Conservation (phyloP, 2,329 filamentous ascomycete genomes). For the Ophiosphaerella korrae region DNA sequence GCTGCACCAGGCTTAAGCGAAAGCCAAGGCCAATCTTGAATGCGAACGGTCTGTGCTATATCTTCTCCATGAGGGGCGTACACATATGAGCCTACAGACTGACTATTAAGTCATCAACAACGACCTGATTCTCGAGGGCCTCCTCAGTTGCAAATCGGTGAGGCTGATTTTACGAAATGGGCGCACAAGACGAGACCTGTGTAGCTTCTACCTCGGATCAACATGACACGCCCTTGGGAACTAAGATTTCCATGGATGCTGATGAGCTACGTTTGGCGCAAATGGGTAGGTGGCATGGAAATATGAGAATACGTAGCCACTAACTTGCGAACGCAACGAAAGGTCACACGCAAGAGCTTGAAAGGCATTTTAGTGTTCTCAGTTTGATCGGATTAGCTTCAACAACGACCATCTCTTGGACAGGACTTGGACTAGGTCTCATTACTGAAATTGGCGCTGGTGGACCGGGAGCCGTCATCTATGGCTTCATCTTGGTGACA, state of each 20-base stretch:
- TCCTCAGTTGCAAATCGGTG: no score
- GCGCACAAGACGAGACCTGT: no score
- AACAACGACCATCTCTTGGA: conserved; percentile 16
- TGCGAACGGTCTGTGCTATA: no score
- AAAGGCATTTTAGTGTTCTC: conserved; percentile 11
- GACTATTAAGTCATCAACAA: no score
- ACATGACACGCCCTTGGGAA: no score
- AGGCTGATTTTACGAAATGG: no score
- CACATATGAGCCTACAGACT: no score
- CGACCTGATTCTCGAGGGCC: no score
- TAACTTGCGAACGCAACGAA: not conserved
- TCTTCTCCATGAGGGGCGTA: no score
- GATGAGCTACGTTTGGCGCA: conserved; percentile 11
- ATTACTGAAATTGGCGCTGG: conserved; percentile 14
- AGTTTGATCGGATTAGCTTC: conserved; percentile 12
- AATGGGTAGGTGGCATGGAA: conserved; percentile 6
- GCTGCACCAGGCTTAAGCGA: no score
- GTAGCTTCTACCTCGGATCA: no score
- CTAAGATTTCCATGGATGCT: not conserved
- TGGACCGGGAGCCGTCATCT: conserved; percentile 13
- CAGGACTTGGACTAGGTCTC: conserved; percentile 12
- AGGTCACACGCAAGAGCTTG: conserved; percentile 12
- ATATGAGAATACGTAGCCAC: not conserved
- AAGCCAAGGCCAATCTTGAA: no score
- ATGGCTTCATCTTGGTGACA: conserved; percentile 12